Percentiles rank a stretch among this genome's conserved stretches.
Conservation (phyloP, 208 protist species). For the Leishmania aethiopica region DNA sequence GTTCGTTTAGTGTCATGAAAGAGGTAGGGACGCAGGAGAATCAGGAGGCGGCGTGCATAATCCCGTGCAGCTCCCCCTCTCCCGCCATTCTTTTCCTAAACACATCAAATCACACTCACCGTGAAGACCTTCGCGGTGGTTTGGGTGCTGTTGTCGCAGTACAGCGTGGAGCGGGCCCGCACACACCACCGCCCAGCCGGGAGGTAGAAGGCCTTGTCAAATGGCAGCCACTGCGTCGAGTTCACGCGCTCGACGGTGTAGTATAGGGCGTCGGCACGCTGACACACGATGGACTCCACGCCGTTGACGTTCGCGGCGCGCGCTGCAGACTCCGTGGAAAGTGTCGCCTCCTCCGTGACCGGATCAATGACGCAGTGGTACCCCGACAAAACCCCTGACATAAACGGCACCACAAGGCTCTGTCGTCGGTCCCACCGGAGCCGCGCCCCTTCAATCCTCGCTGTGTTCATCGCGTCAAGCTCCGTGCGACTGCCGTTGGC, state of each 20-base stretch:
- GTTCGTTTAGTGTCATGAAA: neutral
- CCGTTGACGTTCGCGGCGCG: conserved; percentile 1
- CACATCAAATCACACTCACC: conserved; percentile 42
- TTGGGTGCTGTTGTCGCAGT: conserved; percentile 35
- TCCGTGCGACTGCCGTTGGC: conserved; percentile 9
- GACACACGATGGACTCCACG: conserved; percentile 27
- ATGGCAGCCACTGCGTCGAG: conserved; percentile 60
- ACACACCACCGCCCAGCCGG: conserved; percentile 83
- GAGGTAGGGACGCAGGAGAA: neutral
- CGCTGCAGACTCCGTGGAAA: neutral
- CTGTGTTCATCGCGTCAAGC: conserved; percentile 29
- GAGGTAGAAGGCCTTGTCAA: conserved; percentile 54
- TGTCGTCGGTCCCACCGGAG: conserved; percentile 39
- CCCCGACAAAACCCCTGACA: conserved; percentile 6
- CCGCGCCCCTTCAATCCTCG: conserved; percentile 36
- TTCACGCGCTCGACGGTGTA: conserved; percentile 66
- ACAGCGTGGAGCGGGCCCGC: conserved; percentile 46
- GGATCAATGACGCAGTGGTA: conserved; percentile 27
- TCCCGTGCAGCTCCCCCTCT: neutral
- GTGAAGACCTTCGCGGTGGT: conserved; percentile 72
- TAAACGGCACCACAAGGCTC: conserved; percentile 21
- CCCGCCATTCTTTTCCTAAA: neutral
- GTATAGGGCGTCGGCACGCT: conserved; percentile 27
- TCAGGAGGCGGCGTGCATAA: neutral
- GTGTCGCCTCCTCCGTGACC: conserved; percentile 15